Percentiles rank a stretch among this genome's conserved stretches.
These are phyloP conservation scores for Tubosaeta sp. DNA, from an alignment of 768 basidiomycete genomes.

Conservation along the genomic window DNA sequence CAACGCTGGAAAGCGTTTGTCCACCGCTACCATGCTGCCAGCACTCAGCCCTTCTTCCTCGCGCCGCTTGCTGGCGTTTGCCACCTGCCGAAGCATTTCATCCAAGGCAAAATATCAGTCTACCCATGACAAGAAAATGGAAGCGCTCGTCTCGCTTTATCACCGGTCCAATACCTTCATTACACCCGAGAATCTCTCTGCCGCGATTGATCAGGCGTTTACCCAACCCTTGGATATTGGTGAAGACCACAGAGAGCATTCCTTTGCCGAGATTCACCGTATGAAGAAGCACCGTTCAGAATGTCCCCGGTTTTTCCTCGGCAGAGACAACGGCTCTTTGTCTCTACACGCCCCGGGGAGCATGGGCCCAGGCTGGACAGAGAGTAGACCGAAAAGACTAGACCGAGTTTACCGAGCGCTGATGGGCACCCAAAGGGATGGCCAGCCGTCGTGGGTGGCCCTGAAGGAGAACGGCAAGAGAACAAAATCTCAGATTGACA, in stretches of 20 bases:
- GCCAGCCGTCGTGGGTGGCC: conserved; percentile 31
- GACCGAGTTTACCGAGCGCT: conserved; percentile 23
- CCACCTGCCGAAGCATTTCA: conserved; percentile 17
- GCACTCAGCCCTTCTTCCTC: conserved; percentile 3
- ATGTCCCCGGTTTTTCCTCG: conserved; percentile 25
- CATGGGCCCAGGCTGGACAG: conserved; percentile 31
- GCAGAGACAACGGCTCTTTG: conserved; percentile 18
- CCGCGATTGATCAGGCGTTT: conserved; percentile 65
- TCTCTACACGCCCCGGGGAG: conserved; percentile 9
- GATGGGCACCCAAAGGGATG: conserved; percentile 29
- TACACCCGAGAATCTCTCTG: conserved; percentile 62
- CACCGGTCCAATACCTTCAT: conserved; percentile 72
- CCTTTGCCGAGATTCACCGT: conserved; percentile 9
- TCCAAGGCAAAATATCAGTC: conserved; percentile 18
- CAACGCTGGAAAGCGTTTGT: neutral
- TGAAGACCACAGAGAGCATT: conserved; percentile 18
- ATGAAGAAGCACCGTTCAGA: conserved; percentile 12
- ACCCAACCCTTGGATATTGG: conserved; percentile 16
- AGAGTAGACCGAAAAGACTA: conserved; percentile 23
- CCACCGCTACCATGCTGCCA: conserved; percentile 17
- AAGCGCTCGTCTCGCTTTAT: conserved; percentile 73
- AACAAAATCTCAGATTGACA: conserved; percentile 15
- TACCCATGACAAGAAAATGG: conserved; percentile 41
- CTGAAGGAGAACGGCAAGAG: conserved; percentile 27
- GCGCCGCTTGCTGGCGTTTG: conserved; percentile 4